phyloP scores from a whole-genome alignment of 2,329 filamentous ascomycete genomes.

The Monilinia laxa region DNA sequence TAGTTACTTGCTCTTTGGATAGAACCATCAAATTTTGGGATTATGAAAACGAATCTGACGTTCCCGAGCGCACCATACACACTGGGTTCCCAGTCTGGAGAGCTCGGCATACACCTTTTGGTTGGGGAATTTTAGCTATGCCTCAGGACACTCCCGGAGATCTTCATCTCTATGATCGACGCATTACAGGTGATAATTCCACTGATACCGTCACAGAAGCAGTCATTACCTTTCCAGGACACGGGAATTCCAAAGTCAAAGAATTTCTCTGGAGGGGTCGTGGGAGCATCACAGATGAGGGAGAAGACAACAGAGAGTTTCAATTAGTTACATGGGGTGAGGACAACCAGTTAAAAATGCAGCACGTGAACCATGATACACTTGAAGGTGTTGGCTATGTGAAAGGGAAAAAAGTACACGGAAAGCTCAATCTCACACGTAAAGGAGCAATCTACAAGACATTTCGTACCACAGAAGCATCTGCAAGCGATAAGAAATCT shows the following conservation, averaged over 20 bases:
- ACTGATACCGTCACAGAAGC: slow-evolving; percentile 49
- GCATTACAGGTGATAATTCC: slow-evolving; percentile 46
- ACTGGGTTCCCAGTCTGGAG: slow-evolving; percentile 89
- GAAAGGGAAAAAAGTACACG: slow-evolving; percentile 64
- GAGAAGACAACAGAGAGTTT: slow-evolving; percentile 82
- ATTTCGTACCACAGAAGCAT: slow-evolving; percentile 70
- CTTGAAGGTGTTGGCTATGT: slow-evolving; percentile 70
- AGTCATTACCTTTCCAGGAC: slow-evolving; percentile 59
- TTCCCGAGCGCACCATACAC: slow-evolving; percentile 72
- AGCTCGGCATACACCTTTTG: slow-evolving; percentile 88
- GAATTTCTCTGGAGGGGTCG: slow-evolving; percentile 89
- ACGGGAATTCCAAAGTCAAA: slow-evolving; percentile 68
- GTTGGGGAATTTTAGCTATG: slow-evolving; percentile 83
- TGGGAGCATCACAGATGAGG: slow-evolving; percentile 62
- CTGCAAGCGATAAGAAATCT: slow-evolving; percentile 55
- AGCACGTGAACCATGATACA: slow-evolving; percentile 65
- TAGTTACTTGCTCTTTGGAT: slow-evolving; percentile 88
- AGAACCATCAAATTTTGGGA: slow-evolving; percentile 95
- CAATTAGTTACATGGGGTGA: slow-evolving; percentile 92
- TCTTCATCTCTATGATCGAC: slow-evolving; percentile 78
- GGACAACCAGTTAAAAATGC: slow-evolving; percentile 77
- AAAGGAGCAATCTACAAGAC: slow-evolving; percentile 82
- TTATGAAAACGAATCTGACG: slow-evolving; percentile 60
- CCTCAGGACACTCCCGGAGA: slow-evolving; percentile 84
- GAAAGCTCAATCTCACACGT: slow-evolving; percentile 71